phyloP scores from a whole-genome alignment of 73 alveolate genomes.

The Vitrella brassicaformis region DNA sequence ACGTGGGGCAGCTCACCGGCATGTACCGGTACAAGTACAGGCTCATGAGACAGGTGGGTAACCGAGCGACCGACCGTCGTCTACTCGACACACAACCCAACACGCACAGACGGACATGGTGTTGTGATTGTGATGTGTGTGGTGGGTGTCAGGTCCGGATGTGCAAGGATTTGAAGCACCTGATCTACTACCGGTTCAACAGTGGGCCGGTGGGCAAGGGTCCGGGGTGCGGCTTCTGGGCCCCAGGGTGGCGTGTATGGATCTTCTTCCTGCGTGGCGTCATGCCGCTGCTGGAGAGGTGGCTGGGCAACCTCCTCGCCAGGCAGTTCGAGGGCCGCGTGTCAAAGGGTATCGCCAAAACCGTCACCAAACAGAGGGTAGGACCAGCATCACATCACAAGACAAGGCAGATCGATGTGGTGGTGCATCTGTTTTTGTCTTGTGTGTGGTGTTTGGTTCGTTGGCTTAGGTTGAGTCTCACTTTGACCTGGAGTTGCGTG shows the following conservation, averaged over 20 bases:
- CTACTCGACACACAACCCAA: too few relatives aligned
- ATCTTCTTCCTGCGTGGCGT: slow-evolving; percentile 98
- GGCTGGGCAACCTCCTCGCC: slow-evolving; percentile 98
- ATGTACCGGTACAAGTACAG: slow-evolving; percentile 99
- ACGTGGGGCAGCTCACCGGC: slow-evolving; percentile 98
- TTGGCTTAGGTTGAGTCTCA: too few relatives aligned
- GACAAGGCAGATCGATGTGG: too few relatives aligned
- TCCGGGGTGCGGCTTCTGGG: slow-evolving; percentile 99
- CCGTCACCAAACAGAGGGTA: slow-evolving; percentile 99
- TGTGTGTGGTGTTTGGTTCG: too few relatives aligned
- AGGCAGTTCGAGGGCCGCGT: slow-evolving; percentile 99
- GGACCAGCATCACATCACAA: too few relatives aligned
- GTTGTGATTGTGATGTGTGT: too few relatives aligned
- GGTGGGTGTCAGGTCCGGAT: slow-evolving; percentile 76
- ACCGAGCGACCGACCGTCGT: too few relatives aligned
- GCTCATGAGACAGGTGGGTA: slow-evolving; percentile 95
- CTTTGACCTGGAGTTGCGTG: slow-evolving; percentile 97
- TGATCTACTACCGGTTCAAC: slow-evolving; percentile 95
- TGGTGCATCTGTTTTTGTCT: too few relatives aligned
- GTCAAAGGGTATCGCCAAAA: slow-evolving; percentile 91
- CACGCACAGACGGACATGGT: too few relatives aligned
- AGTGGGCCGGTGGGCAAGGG: slow-evolving; percentile 99
- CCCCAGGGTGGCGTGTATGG: slow-evolving; percentile 99
- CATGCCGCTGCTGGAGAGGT: slow-evolving; percentile 95
- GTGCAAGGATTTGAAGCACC: slow-evolving; percentile 98